These are phyloP conservation scores for Begonia loranthoides DNA, from an alignment of 306 rosid species.

Conservation along the genomic window DNA sequence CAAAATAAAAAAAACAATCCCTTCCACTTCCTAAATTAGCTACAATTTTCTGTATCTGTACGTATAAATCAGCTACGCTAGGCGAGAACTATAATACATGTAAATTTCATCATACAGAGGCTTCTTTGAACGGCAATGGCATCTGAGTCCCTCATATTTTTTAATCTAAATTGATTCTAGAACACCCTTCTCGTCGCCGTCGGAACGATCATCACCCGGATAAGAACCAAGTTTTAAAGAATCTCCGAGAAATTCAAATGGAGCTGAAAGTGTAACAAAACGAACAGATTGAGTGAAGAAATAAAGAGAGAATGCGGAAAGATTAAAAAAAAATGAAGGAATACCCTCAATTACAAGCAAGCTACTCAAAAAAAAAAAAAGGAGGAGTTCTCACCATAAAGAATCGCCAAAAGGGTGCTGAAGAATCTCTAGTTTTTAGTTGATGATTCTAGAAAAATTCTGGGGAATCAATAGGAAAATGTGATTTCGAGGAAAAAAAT, in stretches of 20 bases:
- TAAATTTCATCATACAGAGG: conserved; percentile 16
- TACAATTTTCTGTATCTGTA: not conserved
- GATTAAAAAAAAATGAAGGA: conserved; percentile 18
- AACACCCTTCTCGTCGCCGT: conserved; percentile 24
- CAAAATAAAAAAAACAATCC: no score
- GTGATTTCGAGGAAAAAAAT: not conserved
- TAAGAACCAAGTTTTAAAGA: conserved; percentile 22
- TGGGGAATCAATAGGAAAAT: not conserved
- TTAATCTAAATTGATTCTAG: conserved; percentile 14
- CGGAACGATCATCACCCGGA: conserved; percentile 23
- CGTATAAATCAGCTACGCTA: conserved; percentile 19
- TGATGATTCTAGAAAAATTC: conserved; percentile 4
- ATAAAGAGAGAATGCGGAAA: conserved; percentile 2
- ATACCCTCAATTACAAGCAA: conserved; percentile 49
- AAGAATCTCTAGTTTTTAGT: conserved; percentile 14
- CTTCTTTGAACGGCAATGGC: conserved; percentile 16
- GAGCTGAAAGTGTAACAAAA: conserved; percentile 29
- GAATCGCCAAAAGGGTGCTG: conserved; percentile 13
- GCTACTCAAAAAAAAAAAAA: conserved; percentile 7
- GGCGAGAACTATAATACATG: conserved; percentile 23
- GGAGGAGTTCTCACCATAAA: conserved; percentile 31
- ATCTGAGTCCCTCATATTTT: conserved; percentile 58
- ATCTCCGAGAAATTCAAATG: conserved; percentile 14
- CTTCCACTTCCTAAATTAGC: conserved; percentile 2
- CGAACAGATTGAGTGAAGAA: conserved; percentile 5